These are phyloP conservation scores for Zygnema cylindricum DNA, from an alignment of 139 green algal species.

Conservation along the genomic window DNA sequence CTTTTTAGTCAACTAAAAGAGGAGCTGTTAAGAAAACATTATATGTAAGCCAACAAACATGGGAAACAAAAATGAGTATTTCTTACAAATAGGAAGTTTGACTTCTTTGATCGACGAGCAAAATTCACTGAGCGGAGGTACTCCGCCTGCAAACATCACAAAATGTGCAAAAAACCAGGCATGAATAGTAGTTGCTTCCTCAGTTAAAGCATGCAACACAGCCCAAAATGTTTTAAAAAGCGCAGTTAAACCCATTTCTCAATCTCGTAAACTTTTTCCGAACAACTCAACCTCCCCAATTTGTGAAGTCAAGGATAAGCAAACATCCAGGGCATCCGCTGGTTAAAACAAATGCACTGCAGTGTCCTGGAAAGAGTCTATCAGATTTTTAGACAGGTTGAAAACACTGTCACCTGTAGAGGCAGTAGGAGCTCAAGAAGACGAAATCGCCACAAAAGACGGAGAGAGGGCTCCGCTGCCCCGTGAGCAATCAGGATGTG, in stretches of 20 bases:
- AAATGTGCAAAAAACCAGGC: background rate
- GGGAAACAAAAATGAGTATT: background rate
- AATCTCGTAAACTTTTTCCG: too few species aligned
- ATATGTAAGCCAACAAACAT: background rate
- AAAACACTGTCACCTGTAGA: conserved; percentile 23
- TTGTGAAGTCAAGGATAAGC: too few species aligned
- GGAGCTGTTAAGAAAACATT: background rate
- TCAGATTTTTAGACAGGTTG: too few species aligned
- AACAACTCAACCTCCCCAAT: too few species aligned
- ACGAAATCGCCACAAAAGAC: conserved; percentile 27
- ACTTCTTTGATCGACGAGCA: background rate
- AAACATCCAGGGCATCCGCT: too few species aligned
- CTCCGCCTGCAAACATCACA: background rate
- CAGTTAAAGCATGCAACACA: too few species aligned
- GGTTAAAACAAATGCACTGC: too few species aligned
- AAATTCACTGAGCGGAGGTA: background rate
- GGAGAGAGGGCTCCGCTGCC: conserved; percentile 22
- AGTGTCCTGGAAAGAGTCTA: too few species aligned
- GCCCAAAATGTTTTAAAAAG: too few species aligned
- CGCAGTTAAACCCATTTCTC: too few species aligned
- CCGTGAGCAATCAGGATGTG: conserved; percentile 20
- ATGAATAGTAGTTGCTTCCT: background rate
- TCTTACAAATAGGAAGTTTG: conserved; percentile 23
- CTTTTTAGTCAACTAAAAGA: too few species aligned
- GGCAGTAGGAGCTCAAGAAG: conserved; percentile 29